phyloP scores from a whole-genome alignment of 176 grass and related monocot genomes.

The Oryza glaberrima region DNA sequence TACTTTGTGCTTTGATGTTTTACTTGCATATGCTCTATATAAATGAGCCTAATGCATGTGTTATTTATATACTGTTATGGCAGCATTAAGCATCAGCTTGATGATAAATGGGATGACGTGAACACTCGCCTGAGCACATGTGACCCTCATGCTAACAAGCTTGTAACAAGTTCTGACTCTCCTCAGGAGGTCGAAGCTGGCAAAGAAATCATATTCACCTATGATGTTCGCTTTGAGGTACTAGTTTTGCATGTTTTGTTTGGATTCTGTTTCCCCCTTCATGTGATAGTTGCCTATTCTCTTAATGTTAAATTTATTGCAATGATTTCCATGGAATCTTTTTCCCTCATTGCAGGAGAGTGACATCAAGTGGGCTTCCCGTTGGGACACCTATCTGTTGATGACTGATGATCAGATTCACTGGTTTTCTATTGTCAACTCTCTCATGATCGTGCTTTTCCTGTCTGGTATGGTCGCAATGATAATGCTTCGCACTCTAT shows the following conservation, averaged over 20 bases:
- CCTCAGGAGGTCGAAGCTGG: conserved; percentile 61
- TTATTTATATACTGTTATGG: conserved; percentile 28
- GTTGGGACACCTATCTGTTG: conserved; percentile 75
- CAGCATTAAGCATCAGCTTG: conserved; percentile 58
- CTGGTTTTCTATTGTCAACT: conserved; percentile 78
- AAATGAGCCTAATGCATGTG: conserved; percentile 21
- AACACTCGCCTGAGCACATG: conserved; percentile 66
- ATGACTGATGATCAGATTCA: conserved; percentile 79
- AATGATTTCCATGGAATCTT: conserved; percentile 19
- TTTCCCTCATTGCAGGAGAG: conserved; percentile 52
- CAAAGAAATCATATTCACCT: conserved; percentile 64
- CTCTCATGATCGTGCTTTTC: conserved; percentile 73
- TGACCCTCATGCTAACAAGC: conserved; percentile 59
- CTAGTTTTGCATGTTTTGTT: conserved; percentile 7
- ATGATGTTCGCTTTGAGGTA: conserved; percentile 69
- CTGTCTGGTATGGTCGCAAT: conserved; percentile 79
- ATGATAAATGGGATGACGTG: conserved; percentile 54
- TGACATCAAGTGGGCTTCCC: conserved; percentile 72
- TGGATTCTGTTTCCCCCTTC: conserved; percentile 5
- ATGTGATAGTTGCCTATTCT: conserved; percentile 22
- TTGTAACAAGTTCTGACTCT: conserved; percentile 39
- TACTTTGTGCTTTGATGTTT: conserved; percentile 9
- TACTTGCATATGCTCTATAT: neutral
- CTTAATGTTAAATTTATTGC: conserved; percentile 19
- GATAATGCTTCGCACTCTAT: conserved; percentile 77